Conservation (phyloP, 768 basidiomycete species). For the Suillus clintonianus region DNA sequence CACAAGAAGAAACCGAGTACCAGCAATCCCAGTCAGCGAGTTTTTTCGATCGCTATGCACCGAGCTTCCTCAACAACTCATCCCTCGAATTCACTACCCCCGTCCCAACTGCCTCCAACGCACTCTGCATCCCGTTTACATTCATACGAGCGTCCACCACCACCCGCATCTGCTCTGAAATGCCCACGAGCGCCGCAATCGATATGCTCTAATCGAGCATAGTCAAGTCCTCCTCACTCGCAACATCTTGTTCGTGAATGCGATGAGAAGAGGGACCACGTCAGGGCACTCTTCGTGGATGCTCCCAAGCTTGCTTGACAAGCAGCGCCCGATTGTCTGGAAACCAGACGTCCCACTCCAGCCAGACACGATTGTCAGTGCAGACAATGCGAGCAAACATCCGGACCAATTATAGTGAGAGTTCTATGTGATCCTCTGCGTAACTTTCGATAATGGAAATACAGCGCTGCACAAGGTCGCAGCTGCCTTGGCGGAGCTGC, state of each 20-base stretch:
- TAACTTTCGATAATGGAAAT: not conserved
- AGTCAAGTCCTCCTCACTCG: not conserved
- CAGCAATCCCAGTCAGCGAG: not conserved
- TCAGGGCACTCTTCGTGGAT: not conserved
- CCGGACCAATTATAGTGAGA: not conserved
- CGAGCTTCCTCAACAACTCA: not conserved
- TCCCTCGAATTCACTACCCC: not conserved
- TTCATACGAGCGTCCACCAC: not conserved
- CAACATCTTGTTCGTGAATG: conserved; percentile 1
- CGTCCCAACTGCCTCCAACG: not conserved
- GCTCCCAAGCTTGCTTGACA: not conserved
- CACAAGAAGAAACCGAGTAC: not conserved
- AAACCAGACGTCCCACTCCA: not conserved
- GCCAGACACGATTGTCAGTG: conserved; percentile 8
- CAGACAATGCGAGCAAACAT: not conserved
- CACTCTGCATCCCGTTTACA: not conserved
- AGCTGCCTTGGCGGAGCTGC: not conserved
- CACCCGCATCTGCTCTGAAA: not conserved
- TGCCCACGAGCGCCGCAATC: not conserved
- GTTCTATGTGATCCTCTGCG: not conserved
- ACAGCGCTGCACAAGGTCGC: not conserved
- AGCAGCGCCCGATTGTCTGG: not conserved
- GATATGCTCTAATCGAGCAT: not conserved
- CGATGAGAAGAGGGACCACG: not conserved
- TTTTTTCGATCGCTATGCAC: not conserved